A percentile compares a stretch with the other conserved stretches of the same genome.
Evolutionary conservation across 495 filamentous ascomycete species (phyloP).

Genomic region (Beverwykella pulmonaria): DNA sequence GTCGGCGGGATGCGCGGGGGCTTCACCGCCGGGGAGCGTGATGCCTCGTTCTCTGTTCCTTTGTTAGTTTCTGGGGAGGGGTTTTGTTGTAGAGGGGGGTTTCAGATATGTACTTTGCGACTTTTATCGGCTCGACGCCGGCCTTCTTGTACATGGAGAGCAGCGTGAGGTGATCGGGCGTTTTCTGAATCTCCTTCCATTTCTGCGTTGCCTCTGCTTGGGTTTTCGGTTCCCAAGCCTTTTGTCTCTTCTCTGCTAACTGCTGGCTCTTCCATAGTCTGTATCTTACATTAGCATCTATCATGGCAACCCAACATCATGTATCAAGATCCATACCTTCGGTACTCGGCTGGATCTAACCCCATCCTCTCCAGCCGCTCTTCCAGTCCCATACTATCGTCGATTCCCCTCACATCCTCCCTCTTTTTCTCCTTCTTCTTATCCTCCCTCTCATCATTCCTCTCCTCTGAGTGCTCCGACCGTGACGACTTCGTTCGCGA

Average conservation of each 20-base stretch:
- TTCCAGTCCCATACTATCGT: slow-evolving; percentile 7
- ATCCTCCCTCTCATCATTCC: not conserved
- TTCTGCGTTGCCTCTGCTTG: slow-evolving; percentile 14
- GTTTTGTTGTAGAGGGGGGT: not conserved
- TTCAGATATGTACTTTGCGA: slow-evolving; percentile 33
- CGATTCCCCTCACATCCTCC: not conserved
- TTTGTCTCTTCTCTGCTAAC: not conserved
- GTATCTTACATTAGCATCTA: slow-evolving; percentile 5
- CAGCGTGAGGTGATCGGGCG: slow-evolving; percentile 26
- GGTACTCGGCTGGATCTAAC: slow-evolving; percentile 12
- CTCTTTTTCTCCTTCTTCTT: not conserved
- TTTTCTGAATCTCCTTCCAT: slow-evolving; percentile 21
- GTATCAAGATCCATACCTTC: not conserved
- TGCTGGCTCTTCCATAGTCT: slow-evolving; percentile 22
- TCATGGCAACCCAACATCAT: not conserved
- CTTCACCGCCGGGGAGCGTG: slow-evolving; percentile 19
- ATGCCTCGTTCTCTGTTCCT: slow-evolving; percentile 28
- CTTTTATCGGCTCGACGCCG: slow-evolving; percentile 33
- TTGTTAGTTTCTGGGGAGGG: not conserved
- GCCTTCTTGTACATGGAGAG: slow-evolving; percentile 35
- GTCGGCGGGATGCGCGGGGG: slow-evolving; percentile 14
- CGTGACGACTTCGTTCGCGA: not conserved
- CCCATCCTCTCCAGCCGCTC: slow-evolving; percentile 25
- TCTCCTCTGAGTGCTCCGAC: slow-evolving; percentile 5
- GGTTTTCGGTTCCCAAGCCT: slow-evolving; percentile 20